A percentile compares a stretch with the other conserved stretches of the same genome.
These are phyloP conservation scores for Phytophthora cryptogea DNA, from an alignment of 352 stramenopile genomes.

Conservation along the genomic window DNA sequence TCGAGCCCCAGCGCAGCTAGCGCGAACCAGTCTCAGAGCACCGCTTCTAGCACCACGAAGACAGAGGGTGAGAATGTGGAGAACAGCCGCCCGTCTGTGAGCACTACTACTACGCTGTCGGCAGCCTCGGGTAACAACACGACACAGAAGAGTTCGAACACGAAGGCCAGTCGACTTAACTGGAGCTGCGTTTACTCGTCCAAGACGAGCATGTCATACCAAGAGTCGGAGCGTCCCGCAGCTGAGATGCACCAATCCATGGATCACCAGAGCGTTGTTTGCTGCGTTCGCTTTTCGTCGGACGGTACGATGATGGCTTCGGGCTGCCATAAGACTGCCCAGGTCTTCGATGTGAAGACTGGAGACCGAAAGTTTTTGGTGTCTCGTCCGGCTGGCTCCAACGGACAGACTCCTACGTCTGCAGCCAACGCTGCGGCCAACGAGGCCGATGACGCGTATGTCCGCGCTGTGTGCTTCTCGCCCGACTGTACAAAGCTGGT, in stretches of 20 bases:
- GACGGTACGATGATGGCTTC: constrained; percentile 88
- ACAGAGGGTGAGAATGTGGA: constrained; percentile 29
- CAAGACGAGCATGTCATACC: constrained; percentile 67
- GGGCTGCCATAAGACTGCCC: constrained; percentile 85
- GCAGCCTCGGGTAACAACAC: constrained; percentile 51
- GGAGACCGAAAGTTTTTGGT: constrained; percentile 84
- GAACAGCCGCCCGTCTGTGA: constrained; percentile 27
- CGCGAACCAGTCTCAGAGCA: constrained; percentile 27
- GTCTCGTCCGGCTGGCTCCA: constrained; percentile 61
- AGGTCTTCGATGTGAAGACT: constrained; percentile 88
- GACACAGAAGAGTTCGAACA: constrained; percentile 77
- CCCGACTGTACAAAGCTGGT: constrained; percentile 85
- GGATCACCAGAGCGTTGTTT: constrained; percentile 90
- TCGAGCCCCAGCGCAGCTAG: constrained; percentile 53
- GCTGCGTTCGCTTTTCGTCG: constrained; percentile 83
- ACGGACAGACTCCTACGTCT: constrained; percentile 42
- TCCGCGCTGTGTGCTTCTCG: constrained; percentile 86
- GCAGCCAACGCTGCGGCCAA: constrained; percentile 54
- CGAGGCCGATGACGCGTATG: constrained; percentile 81
- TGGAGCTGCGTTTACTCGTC: constrained; percentile 86
- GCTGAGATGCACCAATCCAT: constrained; percentile 89
- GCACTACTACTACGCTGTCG: constrained; percentile 29
- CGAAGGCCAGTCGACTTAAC: constrained; percentile 83
- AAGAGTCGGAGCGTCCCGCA: constrained; percentile 78
- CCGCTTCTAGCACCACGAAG: constrained; percentile 47